Evolutionary conservation across 768 basidiomycete genomes (phyloP).

Genomic region (Rubroboletus satanas): DNA sequence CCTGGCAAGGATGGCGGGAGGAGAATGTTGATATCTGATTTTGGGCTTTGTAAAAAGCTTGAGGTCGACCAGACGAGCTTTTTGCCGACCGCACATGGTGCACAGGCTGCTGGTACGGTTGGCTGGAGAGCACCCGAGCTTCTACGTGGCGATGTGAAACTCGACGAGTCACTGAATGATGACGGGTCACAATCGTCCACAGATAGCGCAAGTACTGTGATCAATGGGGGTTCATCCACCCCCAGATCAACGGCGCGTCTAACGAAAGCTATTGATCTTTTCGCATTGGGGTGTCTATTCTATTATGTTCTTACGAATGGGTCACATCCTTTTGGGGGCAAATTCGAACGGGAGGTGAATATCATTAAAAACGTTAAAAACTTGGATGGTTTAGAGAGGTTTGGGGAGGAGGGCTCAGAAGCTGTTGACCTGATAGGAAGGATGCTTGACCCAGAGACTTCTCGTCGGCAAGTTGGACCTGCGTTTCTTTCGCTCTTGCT

Average conservation of each 20-base stretch:
- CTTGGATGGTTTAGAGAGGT: constrained; percentile 66
- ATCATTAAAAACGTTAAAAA: constrained; percentile 80
- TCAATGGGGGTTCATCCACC: constrained; percentile 17
- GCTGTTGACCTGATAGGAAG: constrained; percentile 71
- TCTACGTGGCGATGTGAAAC: constrained; percentile 86
- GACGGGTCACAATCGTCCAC: constrained; percentile 65
- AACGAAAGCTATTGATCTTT: constrained; percentile 95
- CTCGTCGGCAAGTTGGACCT: constrained; percentile 56
- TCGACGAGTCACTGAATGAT: constrained; percentile 69
- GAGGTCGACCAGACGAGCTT: constrained; percentile 97
- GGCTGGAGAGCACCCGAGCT: constrained; percentile 99
- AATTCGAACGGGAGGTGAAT: constrained; percentile 90
- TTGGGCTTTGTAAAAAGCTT: constrained; percentile 93
- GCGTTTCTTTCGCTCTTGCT: neutral
- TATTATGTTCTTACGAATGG: constrained; percentile 91
- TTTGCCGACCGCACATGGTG: constrained; percentile 85
- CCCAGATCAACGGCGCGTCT: constrained; percentile 52
- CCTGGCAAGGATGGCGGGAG: constrained; percentile 42
- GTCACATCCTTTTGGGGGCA: constrained; percentile 89
- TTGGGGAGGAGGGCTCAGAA: constrained; percentile 94
- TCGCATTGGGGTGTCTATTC: constrained; percentile 92
- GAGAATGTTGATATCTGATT: constrained; percentile 93
- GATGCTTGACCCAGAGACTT: constrained; percentile 80
- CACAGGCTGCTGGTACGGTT: constrained; percentile 87
- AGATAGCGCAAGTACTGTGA: constrained; percentile 56